Base-by-base conservation (phyloP, 2,329 filamentous ascomycete species). In the Aspergillus novoparasiticus region DNA sequence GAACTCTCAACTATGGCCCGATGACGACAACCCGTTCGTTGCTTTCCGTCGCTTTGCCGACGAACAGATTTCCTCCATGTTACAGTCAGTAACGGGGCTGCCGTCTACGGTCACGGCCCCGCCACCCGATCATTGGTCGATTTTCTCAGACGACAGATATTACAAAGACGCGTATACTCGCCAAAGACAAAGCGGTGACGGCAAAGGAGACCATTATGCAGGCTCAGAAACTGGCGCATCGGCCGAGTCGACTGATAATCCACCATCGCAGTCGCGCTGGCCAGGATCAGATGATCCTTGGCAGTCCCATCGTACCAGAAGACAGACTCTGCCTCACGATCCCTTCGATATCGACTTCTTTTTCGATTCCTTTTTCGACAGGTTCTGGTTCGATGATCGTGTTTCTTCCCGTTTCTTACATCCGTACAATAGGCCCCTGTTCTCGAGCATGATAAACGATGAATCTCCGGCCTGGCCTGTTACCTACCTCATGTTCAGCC, bases 11-110 rank as follows among this genome's bases (percentile, higher is more conserved):
- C 61, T 65, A 62, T 70, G 69, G 68, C 60, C 64, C 48, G 73
- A 80, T 58, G 73, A 79, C 63, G 75, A 80, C 64, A 87, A 87
- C 64, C 85, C 86, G 1, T 88, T 89, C 74, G 82, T 87, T 61
- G 79, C 82, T 34, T 88, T 89, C 76, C 86, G 87, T 68, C 84
- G 83, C 65, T 87, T 85, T 72, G 84, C 86, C 61, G 86, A 89
- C 68, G 82, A 84, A 54, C 84, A 86, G 61, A 81, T 88, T 68
- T 82, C 81, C 10, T 83, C 82, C 19, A 74, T 89, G 58, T 74
- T 88, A 60, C 83, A 83, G 65, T 81, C 81, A 21, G 76, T 87
- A 59, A 82, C 84, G 61, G 79, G 81, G 32, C 74, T 84, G 48
- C 76, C 83, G 21, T 76, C 79, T 4, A 72, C 72, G 14, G 63